Percentiles rank a stretch among this genome's conserved stretches.
Evolutionary conservation across 768 basidiomycete species (phyloP).

Genomic region (Dacryopinax primogenitus): DNA sequence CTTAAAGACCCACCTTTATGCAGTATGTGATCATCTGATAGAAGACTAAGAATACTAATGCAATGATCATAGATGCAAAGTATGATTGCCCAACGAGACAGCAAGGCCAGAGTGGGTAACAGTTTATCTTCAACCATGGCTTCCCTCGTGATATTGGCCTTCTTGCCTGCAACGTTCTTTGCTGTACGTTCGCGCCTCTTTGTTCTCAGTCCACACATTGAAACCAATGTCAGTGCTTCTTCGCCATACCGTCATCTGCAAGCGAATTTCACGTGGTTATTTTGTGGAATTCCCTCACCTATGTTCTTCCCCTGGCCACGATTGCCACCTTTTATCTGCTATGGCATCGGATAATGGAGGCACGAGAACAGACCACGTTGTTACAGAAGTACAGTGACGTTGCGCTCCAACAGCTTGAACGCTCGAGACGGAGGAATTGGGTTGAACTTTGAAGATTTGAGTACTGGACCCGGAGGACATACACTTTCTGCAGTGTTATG

Average conservation of each 20-base stretch:
- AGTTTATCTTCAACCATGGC: background rate
- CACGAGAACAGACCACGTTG: too few species aligned
- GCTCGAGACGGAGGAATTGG: too few species aligned
- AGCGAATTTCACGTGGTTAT: too few species aligned
- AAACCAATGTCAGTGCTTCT: background rate
- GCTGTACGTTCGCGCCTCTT: background rate
- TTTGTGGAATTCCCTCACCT: too few species aligned
- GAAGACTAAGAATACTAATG: background rate
- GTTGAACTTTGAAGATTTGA: too few species aligned
- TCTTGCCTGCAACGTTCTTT: background rate
- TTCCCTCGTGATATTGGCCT: background rate
- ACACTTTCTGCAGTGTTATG: too few species aligned
- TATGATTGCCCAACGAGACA: background rate
- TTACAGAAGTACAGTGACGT: too few species aligned
- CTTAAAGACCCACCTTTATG: background rate
- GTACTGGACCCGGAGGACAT: too few species aligned
- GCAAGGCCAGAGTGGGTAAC: background rate
- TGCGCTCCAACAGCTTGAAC: too few species aligned
- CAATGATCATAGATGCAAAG: background rate
- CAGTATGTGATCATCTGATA: background rate
- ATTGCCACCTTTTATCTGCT: too few species aligned
- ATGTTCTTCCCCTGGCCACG: too few species aligned
- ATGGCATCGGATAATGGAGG: too few species aligned
- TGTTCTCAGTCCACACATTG: background rate
- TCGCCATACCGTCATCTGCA: background rate